These are phyloP conservation scores for Neoscytalidium dimidiatum DNA, from an alignment of 2,329 filamentous ascomycete species.

Conservation along the genomic window DNA sequence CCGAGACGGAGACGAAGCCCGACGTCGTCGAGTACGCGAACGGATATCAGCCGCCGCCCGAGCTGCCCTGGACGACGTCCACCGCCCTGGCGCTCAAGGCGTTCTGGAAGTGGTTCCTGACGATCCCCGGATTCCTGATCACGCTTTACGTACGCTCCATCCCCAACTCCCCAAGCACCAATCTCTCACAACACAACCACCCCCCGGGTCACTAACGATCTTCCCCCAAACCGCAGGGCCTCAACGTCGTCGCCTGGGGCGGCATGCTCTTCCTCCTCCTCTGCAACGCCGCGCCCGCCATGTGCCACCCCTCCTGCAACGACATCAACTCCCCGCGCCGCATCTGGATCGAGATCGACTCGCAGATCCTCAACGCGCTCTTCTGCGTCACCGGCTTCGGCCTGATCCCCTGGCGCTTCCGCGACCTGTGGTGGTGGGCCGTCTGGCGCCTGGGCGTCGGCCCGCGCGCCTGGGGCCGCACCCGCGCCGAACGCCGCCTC, in stretches of 20 bases:
- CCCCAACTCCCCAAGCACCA: background rate
- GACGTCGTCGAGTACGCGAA: constrained; percentile 31
- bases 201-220: background rate
- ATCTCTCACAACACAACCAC: background rate
- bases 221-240: constrained; percentile 41
- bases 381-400: constrained; percentile 89
- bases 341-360: constrained; percentile 83
- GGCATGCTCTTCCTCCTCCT: constrained; percentile 88
- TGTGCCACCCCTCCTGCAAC: constrained; percentile 72
- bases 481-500: constrained; percentile 40
- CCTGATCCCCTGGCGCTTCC: constrained; percentile 79
- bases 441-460: constrained; percentile 58
- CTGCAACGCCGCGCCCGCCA: constrained; percentile 70
- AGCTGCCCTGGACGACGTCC: constrained; percentile 58
- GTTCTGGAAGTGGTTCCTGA: constrained; percentile 73
- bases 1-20: constrained; percentile 19
- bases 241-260: constrained; percentile 86
- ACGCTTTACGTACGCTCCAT: constrained; percentile 60
- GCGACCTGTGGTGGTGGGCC: constrained; percentile 74
- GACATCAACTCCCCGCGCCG: constrained; percentile 74
- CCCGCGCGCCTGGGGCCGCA: constrained; percentile 29
- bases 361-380: constrained; percentile 78
- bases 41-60: constrained; percentile 46
- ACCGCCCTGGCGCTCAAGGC: constrained; percentile 59
- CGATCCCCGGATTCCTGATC: constrained; percentile 74